Conservation (phyloP, 139 green algal species). For the Chlorella sp. region DNA sequence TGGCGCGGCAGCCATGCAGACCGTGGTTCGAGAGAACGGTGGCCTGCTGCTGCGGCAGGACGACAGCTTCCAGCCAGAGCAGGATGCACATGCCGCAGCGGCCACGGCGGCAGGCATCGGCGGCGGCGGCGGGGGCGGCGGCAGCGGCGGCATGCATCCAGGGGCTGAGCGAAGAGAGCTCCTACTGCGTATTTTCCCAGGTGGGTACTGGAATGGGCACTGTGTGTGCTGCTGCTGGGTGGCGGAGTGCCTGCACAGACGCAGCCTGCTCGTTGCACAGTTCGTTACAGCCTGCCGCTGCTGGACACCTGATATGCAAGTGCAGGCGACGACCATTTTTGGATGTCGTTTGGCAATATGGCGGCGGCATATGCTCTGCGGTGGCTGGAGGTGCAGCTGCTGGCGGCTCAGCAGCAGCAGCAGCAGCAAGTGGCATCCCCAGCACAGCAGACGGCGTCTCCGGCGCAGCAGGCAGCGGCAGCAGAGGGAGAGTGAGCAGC, state of each 20-base stretch:
- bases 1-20: background rate
- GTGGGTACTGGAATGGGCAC: background rate
- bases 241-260: no score
- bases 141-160: background rate
- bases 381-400: conserved; percentile 23
- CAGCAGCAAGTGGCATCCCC: background rate
- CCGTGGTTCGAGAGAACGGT: background rate
- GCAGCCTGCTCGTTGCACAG: no score
- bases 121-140: background rate
- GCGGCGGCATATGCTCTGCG: background rate
- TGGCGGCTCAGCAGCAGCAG: background rate
- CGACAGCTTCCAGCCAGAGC: conserved; percentile 20
- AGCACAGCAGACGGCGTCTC: background rate
- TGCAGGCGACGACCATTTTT: conserved; percentile 36
- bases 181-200: conserved; percentile 35
- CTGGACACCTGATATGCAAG: no score
- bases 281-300: no score
- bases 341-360: conserved; percentile 2
- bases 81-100: background rate
- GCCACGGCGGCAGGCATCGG: background rate
- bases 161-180: conserved; percentile 1
- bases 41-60: conserved; percentile 19
- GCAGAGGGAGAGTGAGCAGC: background rate
- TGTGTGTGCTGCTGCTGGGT: no score
- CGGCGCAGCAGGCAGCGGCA: background rate